These are phyloP conservation scores for Marvania coccoides DNA, from an alignment of 139 green algal genomes.

Conservation along the genomic window DNA sequence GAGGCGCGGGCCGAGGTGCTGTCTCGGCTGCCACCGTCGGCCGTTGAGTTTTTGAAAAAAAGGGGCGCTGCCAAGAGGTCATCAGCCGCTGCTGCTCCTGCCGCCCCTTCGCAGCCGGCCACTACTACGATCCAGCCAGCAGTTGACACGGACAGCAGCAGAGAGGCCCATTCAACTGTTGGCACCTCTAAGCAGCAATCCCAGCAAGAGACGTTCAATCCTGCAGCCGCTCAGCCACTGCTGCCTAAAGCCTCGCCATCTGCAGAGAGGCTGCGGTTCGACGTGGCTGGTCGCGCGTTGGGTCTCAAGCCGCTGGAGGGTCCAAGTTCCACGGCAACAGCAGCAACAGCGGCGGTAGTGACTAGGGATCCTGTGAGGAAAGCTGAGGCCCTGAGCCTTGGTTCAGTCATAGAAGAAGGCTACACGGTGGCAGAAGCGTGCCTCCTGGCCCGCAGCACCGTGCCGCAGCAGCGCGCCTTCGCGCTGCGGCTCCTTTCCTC, in stretches of 20 bases:
- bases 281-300: neutral
- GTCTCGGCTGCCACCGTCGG: conserved; percentile 2
- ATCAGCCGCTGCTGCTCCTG: neutral
- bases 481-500: conserved; percentile 41
- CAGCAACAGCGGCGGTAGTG: neutral
- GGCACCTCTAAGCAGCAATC: no score
- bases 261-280: conserved; percentile 15
- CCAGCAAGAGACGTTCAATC: no score
- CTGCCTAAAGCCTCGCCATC: no score
- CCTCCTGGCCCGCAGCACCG: conserved; percentile 39
- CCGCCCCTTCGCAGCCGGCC: no score
- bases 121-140: no score
- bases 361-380: neutral
- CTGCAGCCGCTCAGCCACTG: no score
- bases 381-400: neutral
- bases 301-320: neutral
- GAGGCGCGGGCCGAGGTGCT: conserved; percentile 20
- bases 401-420: conserved; percentile 12
- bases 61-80: neutral
- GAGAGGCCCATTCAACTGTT: no score
- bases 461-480: conserved; percentile 40
- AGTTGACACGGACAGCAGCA: no score
- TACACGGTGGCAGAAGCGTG: conserved; percentile 52
- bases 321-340: neutral
- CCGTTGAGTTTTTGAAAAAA: conserved; percentile 21